Conservation (phyloP, 495 filamentous ascomycete species). For the Trichocladium uniseriatum region DNA sequence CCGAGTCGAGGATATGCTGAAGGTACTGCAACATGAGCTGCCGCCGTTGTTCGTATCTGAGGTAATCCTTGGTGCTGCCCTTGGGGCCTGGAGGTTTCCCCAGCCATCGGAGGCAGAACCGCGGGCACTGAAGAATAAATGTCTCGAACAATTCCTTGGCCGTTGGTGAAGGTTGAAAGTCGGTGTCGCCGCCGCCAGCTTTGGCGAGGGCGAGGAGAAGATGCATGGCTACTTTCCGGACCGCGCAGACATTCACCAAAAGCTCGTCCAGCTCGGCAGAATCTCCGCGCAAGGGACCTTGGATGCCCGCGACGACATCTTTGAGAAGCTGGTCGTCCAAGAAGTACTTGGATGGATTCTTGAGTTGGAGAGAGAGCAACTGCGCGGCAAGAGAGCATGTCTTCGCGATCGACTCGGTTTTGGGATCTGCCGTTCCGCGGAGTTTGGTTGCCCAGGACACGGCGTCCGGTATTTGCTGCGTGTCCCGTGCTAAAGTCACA, state of each 20-base stretch:
- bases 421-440: conserved; percentile 21
- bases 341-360: conserved; percentile 21
- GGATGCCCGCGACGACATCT: conserved; percentile 43
- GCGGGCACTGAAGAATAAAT: conserved; percentile 43
- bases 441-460: conserved; percentile 40
- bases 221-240: conserved; percentile 51
- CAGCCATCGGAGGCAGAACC: conserved; percentile 46
- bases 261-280: conserved; percentile 60
- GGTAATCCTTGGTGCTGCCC: conserved; percentile 38
- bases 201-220: conserved; percentile 31
- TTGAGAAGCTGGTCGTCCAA: conserved; percentile 33
- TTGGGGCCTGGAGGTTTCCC: conserved; percentile 39
- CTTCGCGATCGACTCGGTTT: conserved; percentile 36
- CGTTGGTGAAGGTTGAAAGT: conserved; percentile 1
- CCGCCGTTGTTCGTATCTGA: conserved; percentile 48
- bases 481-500: conserved; percentile 35
- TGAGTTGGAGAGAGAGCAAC: conserved; percentile 37
- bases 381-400: conserved; percentile 35
- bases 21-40: conserved; percentile 38
- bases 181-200: neutral
- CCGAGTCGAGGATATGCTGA: conserved; percentile 46
- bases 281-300: conserved; percentile 54
- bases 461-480: conserved; percentile 35
- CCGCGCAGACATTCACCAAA: conserved; percentile 50
- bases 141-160: conserved; percentile 33